Evolutionary conservation across 2,329 filamentous ascomycete genomes (phyloP), one percentile per base, ranked within the genome.

Genomic region (Fusarium vanettenii): DNA sequence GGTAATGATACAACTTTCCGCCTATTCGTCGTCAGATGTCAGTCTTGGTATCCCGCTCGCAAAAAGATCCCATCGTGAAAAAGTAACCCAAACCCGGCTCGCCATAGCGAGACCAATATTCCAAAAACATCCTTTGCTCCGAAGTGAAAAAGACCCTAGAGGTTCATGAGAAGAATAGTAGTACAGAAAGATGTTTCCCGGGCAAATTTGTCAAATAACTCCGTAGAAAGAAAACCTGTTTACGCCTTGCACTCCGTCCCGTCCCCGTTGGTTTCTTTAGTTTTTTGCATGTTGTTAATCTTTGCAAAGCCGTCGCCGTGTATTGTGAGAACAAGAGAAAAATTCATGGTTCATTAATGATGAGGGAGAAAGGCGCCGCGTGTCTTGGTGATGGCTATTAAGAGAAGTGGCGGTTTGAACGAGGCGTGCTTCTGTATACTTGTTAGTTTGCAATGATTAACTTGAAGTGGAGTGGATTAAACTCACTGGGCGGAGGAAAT

Each of bases 401-500:
- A 72, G 76, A 82, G 63, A 83, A 82, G 60, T 84, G 81, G 52
- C 84, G 86, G 75, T 87, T 88, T 76, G 86, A 89, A 69, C 86
- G 86, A 59, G 86, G 85, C 6, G 86, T 86, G 76, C 79, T 78
- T 67, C 85, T 83, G 20, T 9, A 25, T 10, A 8, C 6, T 22
- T 37, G 22, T 56, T 41, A 60, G 63, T 29, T 60, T 8, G 22
- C 5, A 4, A 9, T 11, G 4, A 33, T 3, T 37, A 55, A 9
- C 11, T 41, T 16, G 8, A 18, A 41, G 18, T 20, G 5, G 9
- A 14, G 13, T 22, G 9, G 18, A 18, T 10, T 10, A 7, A 18
- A 85, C 88, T 86, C 82, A 91, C 89, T 87, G 86, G 66, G 86
- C 84, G 65, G 86, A 87, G 6, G 89, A 88, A 71, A 92, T 88